Evolutionary conservation across 1,284 basidiomycete genomes (phyloP).

Genomic region (Ustilago nuda): DNA sequence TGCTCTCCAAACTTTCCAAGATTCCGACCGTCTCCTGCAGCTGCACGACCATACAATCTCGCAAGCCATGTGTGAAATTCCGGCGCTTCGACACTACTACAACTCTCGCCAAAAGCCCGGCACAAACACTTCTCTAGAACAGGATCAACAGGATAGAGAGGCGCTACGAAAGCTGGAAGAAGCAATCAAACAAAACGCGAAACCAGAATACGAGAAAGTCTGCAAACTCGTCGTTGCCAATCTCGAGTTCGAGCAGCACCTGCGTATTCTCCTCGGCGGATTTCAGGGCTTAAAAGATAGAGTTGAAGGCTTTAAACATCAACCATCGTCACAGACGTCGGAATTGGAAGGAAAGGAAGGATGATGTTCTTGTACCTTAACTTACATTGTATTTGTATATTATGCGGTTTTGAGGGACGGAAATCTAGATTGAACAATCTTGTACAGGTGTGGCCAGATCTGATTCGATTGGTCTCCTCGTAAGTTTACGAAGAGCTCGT

Average conservation of each 20-base stretch:
- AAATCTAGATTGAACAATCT: constrained; percentile 70
- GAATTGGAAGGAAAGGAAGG: constrained; percentile 1
- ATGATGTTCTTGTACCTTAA: background rate
- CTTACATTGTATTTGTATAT: background rate
- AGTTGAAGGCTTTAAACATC: constrained; percentile 37
- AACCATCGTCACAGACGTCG: background rate
- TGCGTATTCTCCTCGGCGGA: constrained; percentile 16
- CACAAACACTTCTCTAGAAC: background rate
- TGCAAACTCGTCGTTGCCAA: constrained; percentile 39
- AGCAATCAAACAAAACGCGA: constrained; percentile 30
- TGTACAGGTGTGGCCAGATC: constrained; percentile 87
- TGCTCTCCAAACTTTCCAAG: constrained; percentile 42
- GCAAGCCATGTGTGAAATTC: constrained; percentile 38
- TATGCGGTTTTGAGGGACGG: constrained; percentile 15
- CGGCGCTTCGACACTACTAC: constrained; percentile 46
- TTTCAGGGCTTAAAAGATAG: constrained; percentile 38
- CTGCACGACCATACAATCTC: constrained; percentile 29
- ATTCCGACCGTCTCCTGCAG: constrained; percentile 27
- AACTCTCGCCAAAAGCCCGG: constrained; percentile 11
- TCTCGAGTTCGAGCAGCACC: constrained; percentile 40
- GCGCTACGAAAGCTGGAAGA: background rate
- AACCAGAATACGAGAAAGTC: constrained; percentile 35
- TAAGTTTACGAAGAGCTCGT: constrained; percentile 77
- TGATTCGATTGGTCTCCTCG: constrained; percentile 87
- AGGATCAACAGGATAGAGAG: no score